Evolutionary conservation across 768 basidiomycete species (phyloP).

Genomic region (Phanerochaete sordida): DNA sequence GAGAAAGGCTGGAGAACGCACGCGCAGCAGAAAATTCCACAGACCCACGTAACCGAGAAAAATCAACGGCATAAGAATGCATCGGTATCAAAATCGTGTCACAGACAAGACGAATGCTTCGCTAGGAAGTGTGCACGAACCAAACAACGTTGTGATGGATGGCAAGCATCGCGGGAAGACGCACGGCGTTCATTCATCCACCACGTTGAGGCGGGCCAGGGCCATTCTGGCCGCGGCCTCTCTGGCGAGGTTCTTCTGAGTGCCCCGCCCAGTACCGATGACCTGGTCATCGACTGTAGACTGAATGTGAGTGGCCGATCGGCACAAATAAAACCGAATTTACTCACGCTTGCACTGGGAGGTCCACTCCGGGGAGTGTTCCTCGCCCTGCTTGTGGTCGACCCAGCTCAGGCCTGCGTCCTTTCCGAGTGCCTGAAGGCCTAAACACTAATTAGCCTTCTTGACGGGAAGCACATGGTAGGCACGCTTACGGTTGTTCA

Average conservation of each 20-base stretch:
- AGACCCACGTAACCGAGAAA: background rate
- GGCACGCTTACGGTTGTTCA: slow-evolving; percentile 40
- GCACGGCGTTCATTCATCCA: background rate
- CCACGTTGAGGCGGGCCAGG: background rate
- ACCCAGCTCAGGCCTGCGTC: slow-evolving; percentile 51
- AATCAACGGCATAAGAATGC: background rate
- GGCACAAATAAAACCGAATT: background rate
- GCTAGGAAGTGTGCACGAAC: background rate
- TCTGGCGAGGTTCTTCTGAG: slow-evolving; percentile 36
- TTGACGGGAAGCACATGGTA: background rate
- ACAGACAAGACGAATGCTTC: background rate
- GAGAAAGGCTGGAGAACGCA: background rate
- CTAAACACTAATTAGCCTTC: slow-evolving; percentile 28
- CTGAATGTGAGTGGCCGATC: background rate
- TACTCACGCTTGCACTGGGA: slow-evolving; percentile 54
- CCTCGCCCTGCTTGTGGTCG: slow-evolving; percentile 41
- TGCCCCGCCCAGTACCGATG: slow-evolving; percentile 44
- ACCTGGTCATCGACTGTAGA: slow-evolving; percentile 23
- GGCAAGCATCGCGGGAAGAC: background rate
- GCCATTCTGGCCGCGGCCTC: slow-evolving; percentile 31
- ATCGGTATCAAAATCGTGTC: background rate
- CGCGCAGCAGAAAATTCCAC: background rate
- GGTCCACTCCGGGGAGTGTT: slow-evolving; percentile 50
- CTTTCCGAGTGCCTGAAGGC: slow-evolving; percentile 47
- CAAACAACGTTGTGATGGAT: background rate